Evolutionary conservation across 331 rosid genomes (phyloP).

Genomic region (Rhamnella rubrinervis): DNA sequence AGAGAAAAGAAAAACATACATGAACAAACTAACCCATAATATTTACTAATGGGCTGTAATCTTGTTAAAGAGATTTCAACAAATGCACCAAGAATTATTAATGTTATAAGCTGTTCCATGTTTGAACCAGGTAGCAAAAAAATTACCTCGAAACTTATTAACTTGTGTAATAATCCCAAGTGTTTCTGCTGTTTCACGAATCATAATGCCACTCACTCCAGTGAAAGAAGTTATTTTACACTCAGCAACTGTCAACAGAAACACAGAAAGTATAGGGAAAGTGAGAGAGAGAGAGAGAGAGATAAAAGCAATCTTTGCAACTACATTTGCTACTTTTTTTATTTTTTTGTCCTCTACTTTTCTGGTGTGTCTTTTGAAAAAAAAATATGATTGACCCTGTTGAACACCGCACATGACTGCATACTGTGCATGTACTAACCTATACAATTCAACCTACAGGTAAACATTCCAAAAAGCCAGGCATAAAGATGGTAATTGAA

Average conservation of each 20-base stretch:
- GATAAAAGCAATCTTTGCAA: not conserved
- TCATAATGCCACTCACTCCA: constrained; percentile 70
- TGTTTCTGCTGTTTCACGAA: constrained; percentile 77
- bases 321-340: not conserved
- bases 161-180: constrained; percentile 72
- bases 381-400: not conserved
- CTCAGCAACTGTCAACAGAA: constrained; percentile 58
- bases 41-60: not conserved
- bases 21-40: not conserved
- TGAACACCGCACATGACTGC: not conserved
- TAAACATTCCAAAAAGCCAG: not conserved
- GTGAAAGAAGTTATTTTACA: constrained; percentile 56
- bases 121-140: not conserved
- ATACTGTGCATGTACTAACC: not conserved
- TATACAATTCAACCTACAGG: not conserved
- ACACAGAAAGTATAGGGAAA: constrained; percentile 8
- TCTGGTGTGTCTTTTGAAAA: not conserved
- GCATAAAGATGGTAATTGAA: no score
- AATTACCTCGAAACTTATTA: constrained; percentile 61
- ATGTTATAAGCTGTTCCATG: not conserved
- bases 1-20: not conserved
- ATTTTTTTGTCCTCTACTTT: not conserved
- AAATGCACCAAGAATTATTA: not conserved
- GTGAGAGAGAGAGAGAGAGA: not conserved
- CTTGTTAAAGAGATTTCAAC: not conserved